Evolutionary conservation across 768 basidiomycete species (phyloP).

Genomic region (Tylopilus intermedius): DNA sequence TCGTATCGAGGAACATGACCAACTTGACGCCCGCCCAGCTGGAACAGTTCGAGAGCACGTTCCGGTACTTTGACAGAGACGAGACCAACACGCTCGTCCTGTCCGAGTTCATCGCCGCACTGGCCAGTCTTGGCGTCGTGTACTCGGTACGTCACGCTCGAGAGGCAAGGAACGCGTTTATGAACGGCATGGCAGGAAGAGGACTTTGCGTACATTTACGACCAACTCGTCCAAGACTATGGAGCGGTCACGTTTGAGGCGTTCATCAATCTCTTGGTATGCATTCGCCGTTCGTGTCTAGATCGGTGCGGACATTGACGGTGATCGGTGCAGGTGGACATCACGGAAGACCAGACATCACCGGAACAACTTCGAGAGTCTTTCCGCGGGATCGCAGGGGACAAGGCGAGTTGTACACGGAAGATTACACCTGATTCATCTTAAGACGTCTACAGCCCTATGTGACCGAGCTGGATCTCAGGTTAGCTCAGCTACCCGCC

Average conservation of each 20-base stretch:
- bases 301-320: background rate
- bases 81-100: constrained; percentile 81
- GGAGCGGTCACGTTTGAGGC: constrained; percentile 91
- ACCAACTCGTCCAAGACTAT: constrained; percentile 72
- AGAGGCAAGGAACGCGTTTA: background rate
- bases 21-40: constrained; percentile 93
- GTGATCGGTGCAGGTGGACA: constrained; percentile 64
- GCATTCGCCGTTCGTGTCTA: constrained; percentile 11
- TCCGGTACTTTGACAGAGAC: constrained; percentile 95
- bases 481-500: constrained; percentile 73
- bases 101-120: constrained; percentile 87
- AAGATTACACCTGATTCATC: background rate
- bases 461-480: constrained; percentile 90
- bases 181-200: constrained; percentile 53
- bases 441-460: constrained; percentile 54
- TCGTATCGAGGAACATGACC: constrained; percentile 89
- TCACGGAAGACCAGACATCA: constrained; percentile 92
- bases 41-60: constrained; percentile 95
- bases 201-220: constrained; percentile 80
- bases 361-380: constrained; percentile 88
- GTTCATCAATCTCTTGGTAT: constrained; percentile 87
- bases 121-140: constrained; percentile 90
- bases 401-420: constrained; percentile 58
- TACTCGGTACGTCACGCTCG: constrained; percentile 57
- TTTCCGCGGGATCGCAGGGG: constrained; percentile 85